phyloP scores from a whole-genome alignment of 2,329 filamentous ascomycete genomes.

The Cryphonectria naterciae region DNA sequence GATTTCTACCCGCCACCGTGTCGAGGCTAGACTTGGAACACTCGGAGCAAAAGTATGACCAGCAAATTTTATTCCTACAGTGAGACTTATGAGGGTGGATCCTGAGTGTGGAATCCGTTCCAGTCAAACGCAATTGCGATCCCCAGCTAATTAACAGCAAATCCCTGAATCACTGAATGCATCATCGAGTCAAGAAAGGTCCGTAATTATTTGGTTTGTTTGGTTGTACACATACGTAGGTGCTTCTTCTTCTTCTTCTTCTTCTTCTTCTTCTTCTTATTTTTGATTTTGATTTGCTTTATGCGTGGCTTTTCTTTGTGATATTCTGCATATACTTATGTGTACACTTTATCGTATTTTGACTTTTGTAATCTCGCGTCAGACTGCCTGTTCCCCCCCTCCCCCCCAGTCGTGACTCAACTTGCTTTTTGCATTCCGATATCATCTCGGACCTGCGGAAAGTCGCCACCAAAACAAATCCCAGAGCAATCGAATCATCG shows the following conservation, averaged over 20 bases:
- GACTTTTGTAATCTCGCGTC: neutral
- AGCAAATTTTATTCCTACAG: constrained; percentile 25
- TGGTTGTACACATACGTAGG: neutral
- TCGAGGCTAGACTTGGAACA: neutral
- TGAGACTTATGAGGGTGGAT: constrained; percentile 27
- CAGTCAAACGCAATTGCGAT: neutral
- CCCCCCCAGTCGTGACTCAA: neutral
- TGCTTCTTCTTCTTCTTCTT: neutral
- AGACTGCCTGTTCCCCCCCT: neutral
- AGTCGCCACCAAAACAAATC: neutral
- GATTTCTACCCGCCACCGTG: constrained; percentile 16
- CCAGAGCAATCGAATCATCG: neutral
- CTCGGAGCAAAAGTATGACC: constrained; percentile 17
- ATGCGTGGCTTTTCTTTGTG: neutral
- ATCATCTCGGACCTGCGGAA: neutral
- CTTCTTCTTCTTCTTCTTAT: neutral
- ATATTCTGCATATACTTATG: neutral
- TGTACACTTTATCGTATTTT: neutral
- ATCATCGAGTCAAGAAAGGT: neutral
- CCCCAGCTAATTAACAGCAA: constrained; percentile 7
- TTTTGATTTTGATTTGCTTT: neutral
- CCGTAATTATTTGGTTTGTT: neutral
- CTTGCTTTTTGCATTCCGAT: neutral
- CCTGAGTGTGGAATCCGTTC: constrained; percentile 23
- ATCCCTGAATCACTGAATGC: constrained; percentile 17